A percentile compares a stretch with the other conserved stretches of the same genome.
Conservation (phyloP, 2,329 filamentous ascomycete genomes). For the Phaeosphaeria sp. region DNA sequence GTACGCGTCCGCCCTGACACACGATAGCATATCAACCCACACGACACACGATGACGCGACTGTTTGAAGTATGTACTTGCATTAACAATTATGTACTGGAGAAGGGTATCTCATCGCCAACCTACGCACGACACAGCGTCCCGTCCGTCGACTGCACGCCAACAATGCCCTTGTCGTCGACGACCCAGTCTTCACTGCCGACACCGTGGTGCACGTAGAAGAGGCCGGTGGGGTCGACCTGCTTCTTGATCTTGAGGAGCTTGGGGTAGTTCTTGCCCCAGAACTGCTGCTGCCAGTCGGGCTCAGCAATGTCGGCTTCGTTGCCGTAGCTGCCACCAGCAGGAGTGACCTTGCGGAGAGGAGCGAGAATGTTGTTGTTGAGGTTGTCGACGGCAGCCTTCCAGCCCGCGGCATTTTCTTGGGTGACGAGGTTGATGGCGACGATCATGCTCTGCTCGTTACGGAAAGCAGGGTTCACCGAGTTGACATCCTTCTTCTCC, state of each 20-base stretch:
- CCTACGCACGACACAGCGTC: constrained; percentile 31
- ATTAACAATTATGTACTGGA: constrained; percentile 6
- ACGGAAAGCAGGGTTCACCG: constrained; percentile 41
- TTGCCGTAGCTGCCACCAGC: constrained; percentile 47
- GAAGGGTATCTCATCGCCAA: not conserved
- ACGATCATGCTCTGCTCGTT: constrained; percentile 33
- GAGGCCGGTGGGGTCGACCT: constrained; percentile 38
- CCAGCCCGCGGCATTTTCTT: constrained; percentile 32
- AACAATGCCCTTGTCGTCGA: constrained; percentile 35
- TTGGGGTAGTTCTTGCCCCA: constrained; percentile 46
- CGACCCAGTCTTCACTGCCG: constrained; percentile 39
- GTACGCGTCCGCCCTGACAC: not conserved
- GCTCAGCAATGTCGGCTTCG: constrained; percentile 50
- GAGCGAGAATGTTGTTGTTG: constrained; percentile 30
- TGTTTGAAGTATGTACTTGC: not conserved
- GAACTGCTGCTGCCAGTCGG: constrained; percentile 49
- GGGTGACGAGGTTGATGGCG: constrained; percentile 23
- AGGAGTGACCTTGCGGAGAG: constrained; percentile 30
- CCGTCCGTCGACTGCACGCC: constrained; percentile 42
- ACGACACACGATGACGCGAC: not conserved
- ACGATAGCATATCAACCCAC: not conserved
- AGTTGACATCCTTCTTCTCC: constrained; percentile 26
- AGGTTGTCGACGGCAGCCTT: constrained; percentile 22
- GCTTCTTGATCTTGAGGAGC: constrained; percentile 36
- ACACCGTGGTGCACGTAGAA: constrained; percentile 44